These are phyloP conservation scores for Annulohypoxylon nitens DNA, from an alignment of 495 filamentous ascomycete genomes.

Conservation along the genomic window DNA sequence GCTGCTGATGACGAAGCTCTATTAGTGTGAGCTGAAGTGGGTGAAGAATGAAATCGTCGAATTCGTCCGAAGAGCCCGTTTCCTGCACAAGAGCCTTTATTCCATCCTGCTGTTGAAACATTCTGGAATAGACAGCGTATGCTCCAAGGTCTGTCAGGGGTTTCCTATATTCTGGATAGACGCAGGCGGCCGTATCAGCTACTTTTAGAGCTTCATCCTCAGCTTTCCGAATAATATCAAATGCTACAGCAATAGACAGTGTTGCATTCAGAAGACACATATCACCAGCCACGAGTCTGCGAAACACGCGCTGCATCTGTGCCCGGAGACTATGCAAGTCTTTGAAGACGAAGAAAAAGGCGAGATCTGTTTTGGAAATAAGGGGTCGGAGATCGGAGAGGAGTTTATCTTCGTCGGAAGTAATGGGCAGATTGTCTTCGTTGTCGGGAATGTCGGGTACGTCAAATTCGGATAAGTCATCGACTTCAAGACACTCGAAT, in stretches of 20 bases:
- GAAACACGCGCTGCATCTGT: background rate
- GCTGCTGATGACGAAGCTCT: too few species aligned
- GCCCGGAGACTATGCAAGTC: background rate
- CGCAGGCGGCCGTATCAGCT: background rate
- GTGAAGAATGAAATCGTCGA: background rate
- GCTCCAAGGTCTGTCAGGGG: background rate
- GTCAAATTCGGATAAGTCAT: background rate
- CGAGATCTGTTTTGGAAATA: background rate
- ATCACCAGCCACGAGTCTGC: background rate
- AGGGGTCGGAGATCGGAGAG: background rate
- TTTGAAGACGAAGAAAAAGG: background rate
- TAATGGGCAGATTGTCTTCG: background rate
- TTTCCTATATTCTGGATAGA: background rate
- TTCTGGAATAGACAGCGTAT: background rate
- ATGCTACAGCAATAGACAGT: background rate
- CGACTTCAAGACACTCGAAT: background rate
- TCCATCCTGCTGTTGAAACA: background rate
- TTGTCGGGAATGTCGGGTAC: background rate
- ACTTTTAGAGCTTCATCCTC: background rate
- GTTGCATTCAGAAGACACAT: background rate
- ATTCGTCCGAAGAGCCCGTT: background rate
- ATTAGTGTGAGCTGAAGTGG: background rate
- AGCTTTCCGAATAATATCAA: background rate
- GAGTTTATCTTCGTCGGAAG: background rate
- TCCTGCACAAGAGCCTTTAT: too few species aligned